These are phyloP conservation scores for Trypethelium eluteriae DNA, from an alignment of 495 filamentous ascomycete genomes.

Conservation along the genomic window DNA sequence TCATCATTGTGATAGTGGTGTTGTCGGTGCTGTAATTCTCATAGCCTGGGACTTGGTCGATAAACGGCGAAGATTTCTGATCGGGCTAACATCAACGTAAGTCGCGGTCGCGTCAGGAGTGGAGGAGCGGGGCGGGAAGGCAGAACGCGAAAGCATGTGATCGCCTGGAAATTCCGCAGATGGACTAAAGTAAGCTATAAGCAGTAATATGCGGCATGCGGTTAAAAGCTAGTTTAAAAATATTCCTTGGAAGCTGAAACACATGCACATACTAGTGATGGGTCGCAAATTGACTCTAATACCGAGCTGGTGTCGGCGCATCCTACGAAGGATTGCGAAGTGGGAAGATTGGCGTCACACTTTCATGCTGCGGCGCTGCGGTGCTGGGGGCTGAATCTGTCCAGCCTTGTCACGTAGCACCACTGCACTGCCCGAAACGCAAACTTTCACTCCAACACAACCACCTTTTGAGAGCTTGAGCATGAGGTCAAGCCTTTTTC, in stretches of 20 bases:
- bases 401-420: not conserved
- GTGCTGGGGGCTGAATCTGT: not conserved
- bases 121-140: not conserved
- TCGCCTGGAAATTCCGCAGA: not conserved
- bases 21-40: not conserved
- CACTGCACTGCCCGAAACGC: not conserved
- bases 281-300: not conserved
- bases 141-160: slow-evolving; percentile 9
- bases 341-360: not conserved
- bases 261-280: not conserved
- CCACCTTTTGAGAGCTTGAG: no score
- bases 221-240: not conserved
- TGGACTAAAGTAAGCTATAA: no score
- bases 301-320: no score
- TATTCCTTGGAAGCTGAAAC: not conserved
- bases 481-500: no score
- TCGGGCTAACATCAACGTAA: no score
- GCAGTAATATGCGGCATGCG: not conserved
- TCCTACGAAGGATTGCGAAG: not conserved
- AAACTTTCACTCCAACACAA: not conserved
- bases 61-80: not conserved
- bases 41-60: not conserved
- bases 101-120: not conserved
- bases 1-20: not conserved
- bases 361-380: not conserved